Evolutionary conservation across 2,329 filamentous ascomycete species (phyloP).

Genomic region (Trichoderma sp.): DNA sequence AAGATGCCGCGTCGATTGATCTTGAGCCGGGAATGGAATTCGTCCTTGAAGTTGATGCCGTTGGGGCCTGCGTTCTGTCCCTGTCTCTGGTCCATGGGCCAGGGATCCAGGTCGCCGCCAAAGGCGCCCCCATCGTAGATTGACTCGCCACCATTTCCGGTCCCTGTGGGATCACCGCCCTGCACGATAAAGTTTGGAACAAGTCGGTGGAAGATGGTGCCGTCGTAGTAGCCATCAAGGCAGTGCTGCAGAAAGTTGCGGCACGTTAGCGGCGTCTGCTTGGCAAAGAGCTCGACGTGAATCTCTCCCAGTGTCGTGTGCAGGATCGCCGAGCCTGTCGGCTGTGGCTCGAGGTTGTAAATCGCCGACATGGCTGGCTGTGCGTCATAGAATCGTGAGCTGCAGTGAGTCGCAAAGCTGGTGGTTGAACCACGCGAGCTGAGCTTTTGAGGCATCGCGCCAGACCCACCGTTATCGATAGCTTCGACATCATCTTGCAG

Average conservation of each 20-base stretch:
- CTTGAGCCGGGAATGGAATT: constrained; percentile 87
- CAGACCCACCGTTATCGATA: constrained; percentile 15
- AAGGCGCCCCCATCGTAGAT: constrained; percentile 85
- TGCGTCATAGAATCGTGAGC: neutral
- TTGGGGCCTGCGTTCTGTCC: constrained; percentile 59
- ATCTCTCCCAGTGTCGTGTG: constrained; percentile 89
- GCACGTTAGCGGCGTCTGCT: constrained; percentile 85
- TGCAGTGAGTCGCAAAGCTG: neutral
- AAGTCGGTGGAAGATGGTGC: constrained; percentile 90
- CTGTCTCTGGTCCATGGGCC: constrained; percentile 64
- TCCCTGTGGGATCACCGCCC: constrained; percentile 91
- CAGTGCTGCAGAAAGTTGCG: constrained; percentile 96
- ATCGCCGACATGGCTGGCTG: constrained; percentile 69
- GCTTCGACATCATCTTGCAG: neutral
- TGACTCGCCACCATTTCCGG: constrained; percentile 84
- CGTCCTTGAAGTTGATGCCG: constrained; percentile 70
- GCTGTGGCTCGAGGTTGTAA: constrained; percentile 93
- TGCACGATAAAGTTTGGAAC: constrained; percentile 91
- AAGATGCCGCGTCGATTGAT: constrained; percentile 88
- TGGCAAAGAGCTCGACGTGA: constrained; percentile 89
- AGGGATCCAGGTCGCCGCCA: constrained; percentile 68
- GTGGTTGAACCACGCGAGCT: neutral
- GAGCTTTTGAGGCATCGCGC: constrained; percentile 11
- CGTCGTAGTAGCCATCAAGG: constrained; percentile 91
- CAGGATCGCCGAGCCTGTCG: constrained; percentile 86